Conservation (phyloP, 108 stramenopile genomes). For the Nannochloropsis salina region DNA sequence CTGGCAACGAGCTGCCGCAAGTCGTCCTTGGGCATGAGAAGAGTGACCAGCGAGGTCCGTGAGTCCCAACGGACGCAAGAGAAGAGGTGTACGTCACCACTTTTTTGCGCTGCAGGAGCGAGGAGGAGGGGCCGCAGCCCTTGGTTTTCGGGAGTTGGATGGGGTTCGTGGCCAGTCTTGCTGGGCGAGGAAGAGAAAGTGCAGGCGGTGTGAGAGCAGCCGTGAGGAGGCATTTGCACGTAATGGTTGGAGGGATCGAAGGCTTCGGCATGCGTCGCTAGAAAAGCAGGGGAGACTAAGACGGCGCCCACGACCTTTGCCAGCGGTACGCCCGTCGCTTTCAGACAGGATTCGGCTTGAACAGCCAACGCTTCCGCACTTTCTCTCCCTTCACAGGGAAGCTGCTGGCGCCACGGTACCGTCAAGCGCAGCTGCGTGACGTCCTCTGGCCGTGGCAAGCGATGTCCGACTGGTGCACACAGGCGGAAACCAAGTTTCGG, state of each 20-base stretch:
- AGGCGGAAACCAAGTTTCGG: neutral
- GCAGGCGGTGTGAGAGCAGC: neutral
- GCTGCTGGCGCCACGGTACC: constrained; percentile 3
- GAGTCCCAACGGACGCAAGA: neutral
- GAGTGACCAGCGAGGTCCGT: neutral
- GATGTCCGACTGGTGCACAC: neutral
- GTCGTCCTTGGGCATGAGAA: constrained; percentile 1
- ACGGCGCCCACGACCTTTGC: neutral
- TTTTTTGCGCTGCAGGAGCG: neutral
- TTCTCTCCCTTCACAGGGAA: neutral
- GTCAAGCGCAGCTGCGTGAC: constrained; percentile 12
- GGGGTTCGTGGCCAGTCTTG: neutral
- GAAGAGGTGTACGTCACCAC: neutral
- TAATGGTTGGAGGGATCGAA: neutral
- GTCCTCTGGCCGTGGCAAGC: neutral
- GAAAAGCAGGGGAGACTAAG: neutral
- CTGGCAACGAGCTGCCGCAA: neutral
- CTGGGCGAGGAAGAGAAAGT: neutral
- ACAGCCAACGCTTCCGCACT: neutral
- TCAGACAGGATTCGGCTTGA: neutral
- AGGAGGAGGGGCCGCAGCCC: constrained; percentile 4
- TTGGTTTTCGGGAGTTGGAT: neutral
- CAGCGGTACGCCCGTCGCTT: neutral
- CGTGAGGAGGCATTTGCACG: neutral
- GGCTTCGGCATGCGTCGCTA: neutral